These are phyloP conservation scores for Cladosporium sp. DNA, from an alignment of 2,329 filamentous ascomycete species.

Conservation along the genomic window DNA sequence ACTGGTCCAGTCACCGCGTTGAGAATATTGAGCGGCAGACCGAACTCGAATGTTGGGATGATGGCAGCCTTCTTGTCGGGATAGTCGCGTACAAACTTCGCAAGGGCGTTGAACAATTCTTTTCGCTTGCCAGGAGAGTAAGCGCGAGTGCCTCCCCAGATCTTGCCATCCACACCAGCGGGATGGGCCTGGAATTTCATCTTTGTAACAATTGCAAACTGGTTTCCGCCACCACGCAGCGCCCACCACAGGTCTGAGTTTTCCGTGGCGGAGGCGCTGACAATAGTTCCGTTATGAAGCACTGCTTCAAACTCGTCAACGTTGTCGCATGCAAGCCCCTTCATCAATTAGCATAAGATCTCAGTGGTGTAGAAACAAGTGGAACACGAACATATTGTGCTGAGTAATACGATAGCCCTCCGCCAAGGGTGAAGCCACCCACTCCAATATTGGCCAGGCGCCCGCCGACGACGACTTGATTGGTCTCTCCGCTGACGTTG, in stretches of 20 bases:
- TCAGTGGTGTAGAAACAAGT: not conserved
- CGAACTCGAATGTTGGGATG: not conserved
- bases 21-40: not conserved
- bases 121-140: not conserved
- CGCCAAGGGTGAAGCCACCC: conserved; percentile 47
- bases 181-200: conserved; percentile 26
- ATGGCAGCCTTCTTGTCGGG: not conserved
- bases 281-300: conserved; percentile 24
- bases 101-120: not conserved
- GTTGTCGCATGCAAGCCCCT: not conserved
- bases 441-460: conserved; percentile 48
- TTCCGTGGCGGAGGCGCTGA: conserved; percentile 42
- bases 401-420: conserved; percentile 52
- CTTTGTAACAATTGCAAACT: conserved; percentile 41
- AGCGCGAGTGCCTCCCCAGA: not conserved
- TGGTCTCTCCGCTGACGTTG: conserved; percentile 39
- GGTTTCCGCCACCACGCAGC: conserved; percentile 45
- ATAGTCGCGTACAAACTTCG: not conserved
- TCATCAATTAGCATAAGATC: not conserved
- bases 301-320: not conserved
- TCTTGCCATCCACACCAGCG: conserved; percentile 16
- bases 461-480: conserved; percentile 47
- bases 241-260: conserved; percentile 52
- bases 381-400: conserved; percentile 23
- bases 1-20: not conserved